A percentile compares a stretch with the other conserved stretches of the same genome.
phyloP scores from a whole-genome alignment of 305 asterid genomes.

The Solanum hybrid region DNA sequence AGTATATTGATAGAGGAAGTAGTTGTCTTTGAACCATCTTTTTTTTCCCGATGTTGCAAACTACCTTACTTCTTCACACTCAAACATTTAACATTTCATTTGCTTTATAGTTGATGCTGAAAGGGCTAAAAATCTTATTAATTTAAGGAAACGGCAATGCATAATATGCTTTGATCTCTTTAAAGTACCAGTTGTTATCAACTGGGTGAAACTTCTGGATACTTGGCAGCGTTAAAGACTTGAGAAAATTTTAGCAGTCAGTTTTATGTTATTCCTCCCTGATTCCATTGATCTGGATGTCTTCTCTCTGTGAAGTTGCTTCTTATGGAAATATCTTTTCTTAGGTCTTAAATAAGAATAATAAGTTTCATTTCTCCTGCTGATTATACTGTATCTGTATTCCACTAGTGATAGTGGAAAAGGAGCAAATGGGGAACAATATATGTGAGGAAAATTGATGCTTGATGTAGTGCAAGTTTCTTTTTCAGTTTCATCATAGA shows the following conservation, averaged over 20 bases:
- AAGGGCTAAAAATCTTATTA: background rate
- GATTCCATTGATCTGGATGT: background rate
- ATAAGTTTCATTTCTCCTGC: background rate
- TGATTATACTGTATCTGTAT: background rate
- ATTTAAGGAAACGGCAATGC: background rate
- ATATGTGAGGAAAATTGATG: background rate
- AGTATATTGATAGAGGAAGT: background rate
- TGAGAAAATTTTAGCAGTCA: background rate
- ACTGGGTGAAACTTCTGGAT: background rate
- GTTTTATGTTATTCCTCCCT: background rate
- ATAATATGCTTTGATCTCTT: background rate
- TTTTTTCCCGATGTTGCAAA: background rate
- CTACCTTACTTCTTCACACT: background rate
- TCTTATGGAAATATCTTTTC: background rate
- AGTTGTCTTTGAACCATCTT: background rate
- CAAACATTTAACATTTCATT: background rate
- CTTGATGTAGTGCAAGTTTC: slow-evolving; percentile 4
- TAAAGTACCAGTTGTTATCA: background rate
- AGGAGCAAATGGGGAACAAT: background rate
- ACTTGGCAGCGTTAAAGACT: background rate
- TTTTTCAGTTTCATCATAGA: background rate
- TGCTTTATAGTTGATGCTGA: background rate
- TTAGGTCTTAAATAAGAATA: background rate
- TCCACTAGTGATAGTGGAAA: background rate
- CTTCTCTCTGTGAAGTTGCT: background rate